phyloP scores from a whole-genome alignment of 1,284 basidiomycete species.

The Apiotrichum laibachii region DNA sequence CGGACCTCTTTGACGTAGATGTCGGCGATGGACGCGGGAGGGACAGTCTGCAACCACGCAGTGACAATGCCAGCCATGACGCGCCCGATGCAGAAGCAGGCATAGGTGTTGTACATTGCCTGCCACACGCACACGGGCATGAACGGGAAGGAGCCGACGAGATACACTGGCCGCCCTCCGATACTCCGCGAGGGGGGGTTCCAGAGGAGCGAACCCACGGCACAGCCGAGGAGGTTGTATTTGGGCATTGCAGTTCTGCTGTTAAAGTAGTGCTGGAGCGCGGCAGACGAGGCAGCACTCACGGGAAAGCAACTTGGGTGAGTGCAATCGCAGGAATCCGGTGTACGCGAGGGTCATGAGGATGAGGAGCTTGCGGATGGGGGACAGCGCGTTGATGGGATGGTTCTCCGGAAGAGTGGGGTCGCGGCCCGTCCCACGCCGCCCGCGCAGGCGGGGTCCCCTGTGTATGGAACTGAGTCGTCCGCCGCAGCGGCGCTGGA shows the following conservation, averaged over 20 bases:
- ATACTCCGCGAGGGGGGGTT: slow-evolving; percentile 35
- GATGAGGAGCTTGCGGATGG: slow-evolving; percentile 39
- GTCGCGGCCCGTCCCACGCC: neutral
- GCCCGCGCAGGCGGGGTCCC: no score
- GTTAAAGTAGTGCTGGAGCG: no score
- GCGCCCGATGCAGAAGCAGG: slow-evolving; percentile 26
- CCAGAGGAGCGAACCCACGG: slow-evolving; percentile 44
- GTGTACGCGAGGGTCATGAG: slow-evolving; percentile 32
- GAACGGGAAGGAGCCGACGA: slow-evolving; percentile 45
- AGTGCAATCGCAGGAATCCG: slow-evolving; percentile 35
- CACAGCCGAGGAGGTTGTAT: slow-evolving; percentile 48
- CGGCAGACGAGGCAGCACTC: neutral
- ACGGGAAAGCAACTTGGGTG: slow-evolving; percentile 18
- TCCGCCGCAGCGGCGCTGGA: no score
- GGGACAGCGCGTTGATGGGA: slow-evolving; percentile 34
- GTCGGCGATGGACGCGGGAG: slow-evolving; percentile 34
- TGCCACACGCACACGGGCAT: slow-evolving; percentile 46
- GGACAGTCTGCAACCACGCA: slow-evolving; percentile 34
- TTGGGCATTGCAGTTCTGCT: slow-evolving; percentile 50
- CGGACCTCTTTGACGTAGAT: slow-evolving; percentile 37
- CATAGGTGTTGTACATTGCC: slow-evolving; percentile 30
- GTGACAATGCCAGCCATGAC: slow-evolving; percentile 30
- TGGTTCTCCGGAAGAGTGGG: slow-evolving; percentile 25
- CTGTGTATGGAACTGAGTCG: no score
- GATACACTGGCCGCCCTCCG: slow-evolving; percentile 44